Conservation (phyloP, 768 basidiomycete species). For the Tremella mesenterica region DNA sequence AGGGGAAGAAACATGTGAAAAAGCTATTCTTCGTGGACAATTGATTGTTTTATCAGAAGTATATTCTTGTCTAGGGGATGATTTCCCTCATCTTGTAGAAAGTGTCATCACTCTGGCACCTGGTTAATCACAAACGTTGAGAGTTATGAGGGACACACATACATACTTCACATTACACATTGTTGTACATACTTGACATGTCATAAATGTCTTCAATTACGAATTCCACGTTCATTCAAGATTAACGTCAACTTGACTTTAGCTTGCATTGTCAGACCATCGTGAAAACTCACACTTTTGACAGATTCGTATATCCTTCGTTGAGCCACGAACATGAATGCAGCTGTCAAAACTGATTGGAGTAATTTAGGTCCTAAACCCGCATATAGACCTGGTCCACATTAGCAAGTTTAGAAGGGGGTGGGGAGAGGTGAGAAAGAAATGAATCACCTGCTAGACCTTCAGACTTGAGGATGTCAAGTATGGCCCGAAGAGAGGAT, state of each 20-base stretch:
- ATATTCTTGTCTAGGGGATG: not conserved
- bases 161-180: not conserved
- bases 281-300: conserved; percentile 31
- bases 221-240: not conserved
- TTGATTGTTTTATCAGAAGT: conserved; percentile 5
- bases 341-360: conserved; percentile 86
- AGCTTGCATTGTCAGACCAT: not conserved
- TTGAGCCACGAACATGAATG: conserved; percentile 86
- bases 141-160: not conserved
- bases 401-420: conserved; percentile 27
- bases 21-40: not conserved
- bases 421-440: too few species aligned
- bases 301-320: conserved; percentile 52
- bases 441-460: conserved; percentile 45
- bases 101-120: conserved; percentile 4
- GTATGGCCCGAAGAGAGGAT: conserved; percentile 67
- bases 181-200: not conserved
- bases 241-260: not conserved
- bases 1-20: too few species aligned
- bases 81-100: conserved; percentile 13
- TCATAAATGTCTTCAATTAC: not conserved
- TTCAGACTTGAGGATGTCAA: conserved; percentile 68
- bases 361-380: conserved; percentile 79
- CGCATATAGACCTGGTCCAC: conserved; percentile 63
- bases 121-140: not conserved